phyloP scores from a whole-genome alignment of 257 asterid species.

The Nicotiana paniculata region DNA sequence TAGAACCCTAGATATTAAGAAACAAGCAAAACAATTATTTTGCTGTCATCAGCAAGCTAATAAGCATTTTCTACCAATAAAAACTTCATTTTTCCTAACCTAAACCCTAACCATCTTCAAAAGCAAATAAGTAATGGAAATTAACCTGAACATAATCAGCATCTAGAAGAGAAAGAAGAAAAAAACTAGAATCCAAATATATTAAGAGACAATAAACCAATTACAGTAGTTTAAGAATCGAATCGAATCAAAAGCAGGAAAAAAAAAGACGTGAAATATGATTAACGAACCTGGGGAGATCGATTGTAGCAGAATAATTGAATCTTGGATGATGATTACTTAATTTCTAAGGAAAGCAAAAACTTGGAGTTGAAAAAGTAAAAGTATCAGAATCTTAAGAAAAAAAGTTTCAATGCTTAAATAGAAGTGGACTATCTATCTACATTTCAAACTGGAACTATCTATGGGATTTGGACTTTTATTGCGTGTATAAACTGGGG shows the following conservation, averaged over 20 bases:
- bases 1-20: slow-evolving; percentile 3
- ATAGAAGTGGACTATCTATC: not conserved
- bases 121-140: slow-evolving; percentile 18
- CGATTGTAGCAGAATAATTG: slow-evolving; percentile 31
- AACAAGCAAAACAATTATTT: not conserved
- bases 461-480: not conserved
- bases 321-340: slow-evolving; percentile 22
- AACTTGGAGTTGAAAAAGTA: slow-evolving; percentile 20
- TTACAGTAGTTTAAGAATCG: not conserved
- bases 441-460: not conserved
- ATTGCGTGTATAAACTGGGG: not conserved
- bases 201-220: not conserved
- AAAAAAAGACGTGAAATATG: not conserved
- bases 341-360: slow-evolving; percentile 34
- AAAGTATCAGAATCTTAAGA: not conserved
- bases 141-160: slow-evolving; percentile 47
- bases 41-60: not conserved
- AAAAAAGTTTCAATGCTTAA: not conserved
- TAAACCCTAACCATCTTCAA: not conserved
- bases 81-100: not conserved
- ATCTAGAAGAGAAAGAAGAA: slow-evolving; percentile 16
- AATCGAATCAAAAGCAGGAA: not conserved
- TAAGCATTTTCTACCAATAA: not conserved
- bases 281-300: slow-evolving; percentile 40
- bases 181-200: slow-evolving; percentile 39